Evolutionary conservation across 2,329 filamentous ascomycete genomes (phyloP).

Genomic region (Sclerotinia spermophila): DNA sequence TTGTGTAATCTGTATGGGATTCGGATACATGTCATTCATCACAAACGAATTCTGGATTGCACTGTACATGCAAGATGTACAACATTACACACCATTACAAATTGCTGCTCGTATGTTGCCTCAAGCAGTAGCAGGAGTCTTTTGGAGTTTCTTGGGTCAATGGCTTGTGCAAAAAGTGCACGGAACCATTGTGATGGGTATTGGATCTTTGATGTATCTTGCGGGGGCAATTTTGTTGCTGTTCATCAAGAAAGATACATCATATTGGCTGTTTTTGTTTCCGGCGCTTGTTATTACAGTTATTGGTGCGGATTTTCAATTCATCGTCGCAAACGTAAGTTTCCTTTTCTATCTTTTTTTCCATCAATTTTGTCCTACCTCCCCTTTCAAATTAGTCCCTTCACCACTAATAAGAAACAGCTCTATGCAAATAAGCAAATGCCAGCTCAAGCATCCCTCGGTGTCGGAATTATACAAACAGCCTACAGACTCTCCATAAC

Average conservation of each 20-base stretch:
- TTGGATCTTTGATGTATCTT: slow-evolving; percentile 42
- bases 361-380: not conserved
- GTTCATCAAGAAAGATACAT: slow-evolving; percentile 51
- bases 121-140: slow-evolving; percentile 58
- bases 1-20: slow-evolving; percentile 44
- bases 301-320: slow-evolving; percentile 65
- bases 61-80: slow-evolving; percentile 60
- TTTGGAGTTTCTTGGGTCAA: slow-evolving; percentile 61
- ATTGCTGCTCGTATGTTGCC: slow-evolving; percentile 60
- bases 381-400: accelerated
- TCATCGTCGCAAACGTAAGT: slow-evolving; percentile 64
- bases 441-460: slow-evolving; percentile 58
- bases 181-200: slow-evolving; percentile 58
- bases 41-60: slow-evolving; percentile 60
- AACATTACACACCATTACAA: slow-evolving; percentile 48
- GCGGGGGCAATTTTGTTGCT: slow-evolving; percentile 49
- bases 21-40: slow-evolving; percentile 62
- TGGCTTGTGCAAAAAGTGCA: slow-evolving; percentile 59
- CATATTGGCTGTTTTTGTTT: slow-evolving; percentile 65
- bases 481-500: slow-evolving; percentile 48
- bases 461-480: slow-evolving; percentile 66
- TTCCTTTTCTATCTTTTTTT: not conserved
- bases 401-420: slow-evolving; percentile 36
- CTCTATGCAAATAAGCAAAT: slow-evolving; percentile 68
- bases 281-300: slow-evolving; percentile 58